These are phyloP conservation scores for Gonapodya sp. DNA, from an alignment of 192 early-diverging fungal species.

Conservation along the genomic window DNA sequence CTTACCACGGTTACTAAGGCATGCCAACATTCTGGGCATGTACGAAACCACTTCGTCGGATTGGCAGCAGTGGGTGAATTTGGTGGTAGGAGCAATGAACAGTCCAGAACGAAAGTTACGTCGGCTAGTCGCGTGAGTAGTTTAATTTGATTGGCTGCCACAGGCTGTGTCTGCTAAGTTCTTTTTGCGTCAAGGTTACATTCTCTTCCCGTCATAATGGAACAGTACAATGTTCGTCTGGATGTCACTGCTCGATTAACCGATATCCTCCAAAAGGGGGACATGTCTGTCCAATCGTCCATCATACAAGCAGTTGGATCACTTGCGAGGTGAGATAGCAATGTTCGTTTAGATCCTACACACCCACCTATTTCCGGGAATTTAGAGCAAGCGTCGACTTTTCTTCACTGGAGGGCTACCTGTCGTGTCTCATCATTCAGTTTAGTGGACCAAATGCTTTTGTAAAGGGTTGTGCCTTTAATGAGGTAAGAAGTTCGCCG, in stretches of 20 bases:
- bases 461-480: background rate
- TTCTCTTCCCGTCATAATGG: background rate
- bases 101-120: background rate
- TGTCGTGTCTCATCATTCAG: background rate
- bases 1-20: background rate
- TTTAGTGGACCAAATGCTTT: background rate
- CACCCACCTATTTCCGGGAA: background rate
- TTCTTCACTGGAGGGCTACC: background rate
- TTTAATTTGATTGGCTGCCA: background rate
- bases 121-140: background rate
- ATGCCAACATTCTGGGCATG: background rate
- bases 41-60: background rate
- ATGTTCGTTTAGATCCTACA: background rate
- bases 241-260: background rate
- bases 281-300: background rate
- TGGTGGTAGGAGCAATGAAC: background rate
- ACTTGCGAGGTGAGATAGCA: background rate
- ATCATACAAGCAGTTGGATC: background rate
- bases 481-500: background rate
- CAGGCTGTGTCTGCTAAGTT: background rate
- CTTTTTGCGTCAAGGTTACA: background rate
- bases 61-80: background rate
- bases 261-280: background rate
- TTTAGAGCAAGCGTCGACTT: too few species aligned
- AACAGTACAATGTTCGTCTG: background rate